phyloP scores from a whole-genome alignment of 2,329 filamentous ascomycete species.

The Xylaria polymorpha region DNA sequence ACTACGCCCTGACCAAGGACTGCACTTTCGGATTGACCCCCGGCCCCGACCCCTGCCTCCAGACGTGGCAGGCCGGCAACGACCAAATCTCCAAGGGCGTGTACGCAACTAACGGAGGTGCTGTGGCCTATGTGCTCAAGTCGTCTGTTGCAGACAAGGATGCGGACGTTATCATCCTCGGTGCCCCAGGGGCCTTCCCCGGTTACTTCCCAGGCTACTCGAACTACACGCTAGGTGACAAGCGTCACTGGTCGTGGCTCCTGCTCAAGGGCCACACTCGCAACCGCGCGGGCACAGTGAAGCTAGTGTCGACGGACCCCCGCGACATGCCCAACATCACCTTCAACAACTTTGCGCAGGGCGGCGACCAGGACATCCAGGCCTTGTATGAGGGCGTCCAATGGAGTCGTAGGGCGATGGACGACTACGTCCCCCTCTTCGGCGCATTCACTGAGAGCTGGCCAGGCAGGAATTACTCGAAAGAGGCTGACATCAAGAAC shows the following conservation, averaged over 20 bases:
- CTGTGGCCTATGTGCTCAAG: slow-evolving; percentile 55
- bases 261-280: slow-evolving; percentile 69
- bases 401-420: slow-evolving; percentile 59
- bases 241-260: slow-evolving; percentile 50
- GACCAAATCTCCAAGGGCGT: slow-evolving; percentile 38
- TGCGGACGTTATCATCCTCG: slow-evolving; percentile 41
- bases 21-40: slow-evolving; percentile 48
- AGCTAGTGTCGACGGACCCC: slow-evolving; percentile 66
- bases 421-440: slow-evolving; percentile 16
- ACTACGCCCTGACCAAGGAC: slow-evolving; percentile 46
- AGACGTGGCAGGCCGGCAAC: slow-evolving; percentile 47
- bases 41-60: slow-evolving; percentile 51
- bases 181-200: slow-evolving; percentile 22
- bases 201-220: slow-evolving; percentile 38
- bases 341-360: slow-evolving; percentile 66
- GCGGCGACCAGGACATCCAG: slow-evolving; percentile 60
- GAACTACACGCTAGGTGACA: slow-evolving; percentile 48
- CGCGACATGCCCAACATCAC: slow-evolving; percentile 69
- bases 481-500: slow-evolving; percentile 32
- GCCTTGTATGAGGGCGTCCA: slow-evolving; percentile 65
- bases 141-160: slow-evolving; percentile 45
- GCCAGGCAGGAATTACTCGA: slow-evolving; percentile 18
- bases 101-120: slow-evolving; percentile 59
- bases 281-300: slow-evolving; percentile 67
- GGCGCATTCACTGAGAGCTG: slow-evolving; percentile 28